phyloP scores from a whole-genome alignment of 2,329 filamentous ascomycete species.

The Colletotrichum abscissum region DNA sequence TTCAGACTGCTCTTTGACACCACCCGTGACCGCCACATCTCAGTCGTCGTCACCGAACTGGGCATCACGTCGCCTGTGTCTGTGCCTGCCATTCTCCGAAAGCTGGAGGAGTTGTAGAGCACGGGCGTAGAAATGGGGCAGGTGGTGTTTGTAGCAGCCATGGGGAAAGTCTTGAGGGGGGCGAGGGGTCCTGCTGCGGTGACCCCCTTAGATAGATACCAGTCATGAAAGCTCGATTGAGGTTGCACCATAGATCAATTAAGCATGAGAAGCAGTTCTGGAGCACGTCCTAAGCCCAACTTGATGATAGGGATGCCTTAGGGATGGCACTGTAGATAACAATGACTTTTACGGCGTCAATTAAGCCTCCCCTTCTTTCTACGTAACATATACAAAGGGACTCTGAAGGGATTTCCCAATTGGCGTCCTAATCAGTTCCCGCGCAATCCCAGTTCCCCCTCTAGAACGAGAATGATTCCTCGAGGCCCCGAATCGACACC shows the following conservation, averaged over 20 bases:
- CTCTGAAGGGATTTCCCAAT: neutral
- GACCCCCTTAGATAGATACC: conserved; percentile 22
- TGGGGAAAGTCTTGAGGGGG: neutral
- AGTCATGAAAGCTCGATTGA: conserved; percentile 5
- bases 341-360: conserved; percentile 28
- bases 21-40: conserved; percentile 87
- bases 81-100: conserved; percentile 74
- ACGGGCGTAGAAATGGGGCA: neutral
- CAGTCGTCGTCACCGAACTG: conserved; percentile 91
- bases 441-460: neutral
- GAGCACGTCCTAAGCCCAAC: neutral
- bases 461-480: neutral
- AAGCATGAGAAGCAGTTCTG: neutral
- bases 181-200: neutral
- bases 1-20: conserved; percentile 88
- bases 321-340: neutral
- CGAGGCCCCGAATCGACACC: neutral
- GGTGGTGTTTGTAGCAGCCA: neutral
- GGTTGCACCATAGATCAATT: conserved; percentile 12
- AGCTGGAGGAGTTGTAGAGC: conserved; percentile 65
- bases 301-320: neutral
- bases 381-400: conserved; percentile 28
- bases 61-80: conserved; percentile 88
- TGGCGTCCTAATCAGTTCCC: neutral
- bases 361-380: conserved; percentile 14